Percentiles rank a stretch among this genome's conserved stretches.
Evolutionary conservation across 495 filamentous ascomycete genomes (phyloP).

Genomic region (Emericellopsis terricola): DNA sequence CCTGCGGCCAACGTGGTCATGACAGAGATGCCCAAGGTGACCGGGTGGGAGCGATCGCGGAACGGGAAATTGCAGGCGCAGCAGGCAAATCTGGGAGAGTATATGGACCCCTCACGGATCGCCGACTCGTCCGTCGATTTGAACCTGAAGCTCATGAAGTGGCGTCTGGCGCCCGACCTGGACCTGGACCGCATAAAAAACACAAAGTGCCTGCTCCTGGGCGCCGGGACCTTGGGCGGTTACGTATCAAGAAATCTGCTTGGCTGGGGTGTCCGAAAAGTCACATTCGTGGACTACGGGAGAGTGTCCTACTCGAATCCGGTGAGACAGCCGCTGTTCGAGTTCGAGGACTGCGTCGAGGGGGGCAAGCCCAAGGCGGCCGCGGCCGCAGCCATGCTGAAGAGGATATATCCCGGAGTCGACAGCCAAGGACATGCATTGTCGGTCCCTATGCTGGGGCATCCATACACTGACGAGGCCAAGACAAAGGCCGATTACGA

Average conservation of each 20-base stretch:
- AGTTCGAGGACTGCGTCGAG: conserved; percentile 71
- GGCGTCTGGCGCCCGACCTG: conserved; percentile 78
- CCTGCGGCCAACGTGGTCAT: conserved; percentile 16
- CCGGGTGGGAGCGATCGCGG: conserved; percentile 82
- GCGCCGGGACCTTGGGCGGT: conserved; percentile 82
- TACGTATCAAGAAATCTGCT: conserved; percentile 83
- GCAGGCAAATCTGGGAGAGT: conserved; percentile 64
- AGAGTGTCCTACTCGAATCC: conserved; percentile 94
- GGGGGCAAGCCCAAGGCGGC: conserved; percentile 74
- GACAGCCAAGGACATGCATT: conserved; percentile 59
- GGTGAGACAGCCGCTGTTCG: conserved; percentile 82
- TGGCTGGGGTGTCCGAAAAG: conserved; percentile 93
- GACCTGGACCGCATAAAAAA: conserved; percentile 79
- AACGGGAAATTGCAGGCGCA: conserved; percentile 57
- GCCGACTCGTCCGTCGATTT: conserved; percentile 95
- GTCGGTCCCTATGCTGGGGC: conserved; percentile 87
- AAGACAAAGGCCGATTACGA: conserved; percentile 56
- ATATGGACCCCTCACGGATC: conserved; percentile 73
- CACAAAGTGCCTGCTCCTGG: conserved; percentile 84
- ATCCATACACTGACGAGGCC: conserved; percentile 57
- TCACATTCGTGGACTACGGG: conserved; percentile 94
- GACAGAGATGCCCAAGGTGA: conserved; percentile 59
- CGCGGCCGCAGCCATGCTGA: conserved; percentile 63
- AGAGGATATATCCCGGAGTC: conserved; percentile 81
- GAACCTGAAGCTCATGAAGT: conserved; percentile 96